Evolutionary conservation across 106 monocot genomes (phyloP).

Genomic region (Alisma plantagoaquatica): DNA sequence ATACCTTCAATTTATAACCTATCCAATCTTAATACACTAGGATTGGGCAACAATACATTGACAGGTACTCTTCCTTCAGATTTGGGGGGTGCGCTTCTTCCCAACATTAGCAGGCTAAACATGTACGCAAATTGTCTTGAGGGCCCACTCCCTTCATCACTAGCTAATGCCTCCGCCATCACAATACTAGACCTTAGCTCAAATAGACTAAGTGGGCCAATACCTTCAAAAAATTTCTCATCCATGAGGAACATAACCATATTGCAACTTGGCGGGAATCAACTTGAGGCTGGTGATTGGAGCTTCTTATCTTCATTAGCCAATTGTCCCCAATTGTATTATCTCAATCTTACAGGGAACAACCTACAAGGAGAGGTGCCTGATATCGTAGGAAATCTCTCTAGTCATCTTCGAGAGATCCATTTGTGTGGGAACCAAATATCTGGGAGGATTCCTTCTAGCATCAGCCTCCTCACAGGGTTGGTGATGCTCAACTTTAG

Average conservation of each 20-base stretch:
- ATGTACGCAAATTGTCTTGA: not conserved
- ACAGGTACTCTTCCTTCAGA: not conserved
- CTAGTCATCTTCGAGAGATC: not conserved
- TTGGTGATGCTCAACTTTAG: not conserved
- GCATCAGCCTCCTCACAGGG: not conserved
- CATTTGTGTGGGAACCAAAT: not conserved
- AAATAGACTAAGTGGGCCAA: not conserved
- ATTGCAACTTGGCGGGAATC: too few relatives aligned
- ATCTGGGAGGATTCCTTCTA: not conserved
- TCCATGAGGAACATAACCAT: too few relatives aligned
- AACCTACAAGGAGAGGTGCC: not conserved
- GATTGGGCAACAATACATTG: not conserved
- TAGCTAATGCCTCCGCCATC: not conserved
- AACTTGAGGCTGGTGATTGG: not conserved
- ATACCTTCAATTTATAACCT: constrained; percentile 5
- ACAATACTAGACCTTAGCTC: not conserved
- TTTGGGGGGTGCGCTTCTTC: too few relatives aligned
- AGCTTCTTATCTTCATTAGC: not conserved
- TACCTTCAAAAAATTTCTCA: not conserved
- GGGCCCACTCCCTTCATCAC: not conserved
- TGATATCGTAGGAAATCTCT: not conserved
- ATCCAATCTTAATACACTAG: not conserved
- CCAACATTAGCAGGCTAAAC: not conserved
- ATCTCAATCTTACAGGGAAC: not conserved
- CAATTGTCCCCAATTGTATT: constrained; percentile 1